Base-by-base conservation (phyloP, 2,329 filamentous ascomycete genomes). In the Penicillium olsonii region DNA sequence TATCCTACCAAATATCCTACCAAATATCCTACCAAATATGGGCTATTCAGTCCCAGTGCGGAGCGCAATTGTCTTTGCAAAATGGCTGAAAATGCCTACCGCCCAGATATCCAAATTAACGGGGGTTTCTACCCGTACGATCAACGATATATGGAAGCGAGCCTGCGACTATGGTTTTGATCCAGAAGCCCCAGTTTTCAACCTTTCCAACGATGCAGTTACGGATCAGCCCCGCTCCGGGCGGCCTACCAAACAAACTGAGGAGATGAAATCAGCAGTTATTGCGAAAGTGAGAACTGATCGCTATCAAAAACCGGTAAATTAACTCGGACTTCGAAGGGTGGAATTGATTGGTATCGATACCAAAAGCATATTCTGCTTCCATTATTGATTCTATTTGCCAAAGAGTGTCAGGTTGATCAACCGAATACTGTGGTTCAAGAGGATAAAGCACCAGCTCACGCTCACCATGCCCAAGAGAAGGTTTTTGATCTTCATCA, bases 321-420 rank as follows among this genome's bases (percentile, higher is more conserved):
- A 18, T 29, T 43, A 19, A 35, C 41, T 15, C 41, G 41, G 24
- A 33, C 26, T 33, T 18, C 41, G 19, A 5, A 15, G 17, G 26
- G 41, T 34, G 18, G 41, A 18, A 43, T 43, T 35, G 27, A 43
- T 18, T 43, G n/a, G 27, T 43, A 35, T 18, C 41, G 41, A 18
- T 43, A 43, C 22, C 27, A 43, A 26, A 43, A 34, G 27, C 31
- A 31, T 17, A 43, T 43, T 35, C 27, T 43, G 19, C 20, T 43
- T 20, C 41, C 26, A 43, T 35, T 24, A 17, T 29, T 43, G 18
- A 17, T 43, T 34, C 18, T 18, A 22, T 43, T 43, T 22, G 27
- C 41, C 10, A 34, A 43, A 29, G 26, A 43, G 22, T 43, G 18
- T 22, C 27, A 27, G 20, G 35, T 43, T 43, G 11, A 14, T 19